Conservation (phyloP, 2,329 filamentous ascomycete species). For the Aspergillus tamarii region DNA sequence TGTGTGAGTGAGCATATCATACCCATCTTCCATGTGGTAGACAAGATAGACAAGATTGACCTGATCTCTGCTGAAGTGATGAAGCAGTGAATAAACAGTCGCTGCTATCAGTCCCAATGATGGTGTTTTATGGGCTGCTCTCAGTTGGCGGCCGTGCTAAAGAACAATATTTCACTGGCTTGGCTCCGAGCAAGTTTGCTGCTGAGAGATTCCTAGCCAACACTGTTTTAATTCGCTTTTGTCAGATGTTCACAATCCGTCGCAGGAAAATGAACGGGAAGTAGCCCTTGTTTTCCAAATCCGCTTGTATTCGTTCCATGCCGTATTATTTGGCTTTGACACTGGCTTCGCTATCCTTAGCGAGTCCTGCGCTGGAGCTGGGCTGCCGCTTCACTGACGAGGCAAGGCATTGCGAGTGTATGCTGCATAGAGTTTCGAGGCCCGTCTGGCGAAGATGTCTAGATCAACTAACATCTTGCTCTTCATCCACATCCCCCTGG, state of each 20-base stretch:
- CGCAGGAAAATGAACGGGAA: too few relatives aligned
- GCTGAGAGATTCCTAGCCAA: not conserved
- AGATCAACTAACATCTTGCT: constrained; percentile 10
- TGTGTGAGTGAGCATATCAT: not conserved
- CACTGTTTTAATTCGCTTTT: not conserved
- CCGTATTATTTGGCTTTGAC: not conserved
- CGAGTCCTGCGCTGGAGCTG: not conserved
- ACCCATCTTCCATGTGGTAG: not conserved
- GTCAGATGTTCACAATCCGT: not conserved
- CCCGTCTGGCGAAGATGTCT: too few relatives aligned
- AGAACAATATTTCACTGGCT: not conserved
- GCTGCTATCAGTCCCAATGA: not conserved
- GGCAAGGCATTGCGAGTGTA: not conserved
- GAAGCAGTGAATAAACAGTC: not conserved
- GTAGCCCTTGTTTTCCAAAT: not conserved
- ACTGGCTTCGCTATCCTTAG: not conserved
- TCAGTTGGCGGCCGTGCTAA: not conserved
- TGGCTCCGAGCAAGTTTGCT: not conserved
- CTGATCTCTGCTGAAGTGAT: not conserved
- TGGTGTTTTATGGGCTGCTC: not conserved
- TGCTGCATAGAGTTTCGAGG: not conserved
- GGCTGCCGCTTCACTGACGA: not conserved
- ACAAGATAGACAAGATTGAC: not conserved
- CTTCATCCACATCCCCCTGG: constrained; percentile 44
- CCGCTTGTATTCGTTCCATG: not conserved